Conservation (phyloP, 2,329 filamentous ascomycete genomes). For the Grosmannia serpens region DNA sequence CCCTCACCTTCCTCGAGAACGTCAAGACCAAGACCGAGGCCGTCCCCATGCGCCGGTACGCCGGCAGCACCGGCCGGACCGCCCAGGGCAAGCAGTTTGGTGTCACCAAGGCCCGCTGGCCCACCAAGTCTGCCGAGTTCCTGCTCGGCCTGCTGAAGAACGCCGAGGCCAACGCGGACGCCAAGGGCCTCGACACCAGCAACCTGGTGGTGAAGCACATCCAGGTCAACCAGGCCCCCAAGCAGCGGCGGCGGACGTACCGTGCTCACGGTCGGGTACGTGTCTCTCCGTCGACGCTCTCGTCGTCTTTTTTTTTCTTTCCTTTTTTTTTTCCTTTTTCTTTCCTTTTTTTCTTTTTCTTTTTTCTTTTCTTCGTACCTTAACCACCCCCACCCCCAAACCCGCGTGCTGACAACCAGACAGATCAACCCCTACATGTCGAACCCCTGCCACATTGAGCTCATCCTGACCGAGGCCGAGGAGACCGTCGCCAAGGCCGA, state of each 20-base stretch:
- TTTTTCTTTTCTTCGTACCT: background rate
- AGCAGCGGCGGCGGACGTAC: constrained; percentile 98
- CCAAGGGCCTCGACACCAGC: constrained; percentile 93
- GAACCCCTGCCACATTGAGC: constrained; percentile 99
- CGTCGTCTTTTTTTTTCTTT: background rate
- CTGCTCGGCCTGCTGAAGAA: constrained; percentile 95
- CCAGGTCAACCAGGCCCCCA: constrained; percentile 99
- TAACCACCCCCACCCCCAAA: too few species aligned
- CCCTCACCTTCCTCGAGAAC: constrained; percentile 95
- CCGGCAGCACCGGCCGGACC: constrained; percentile 87
- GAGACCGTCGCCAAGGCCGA: constrained; percentile 90
- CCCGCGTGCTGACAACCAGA: background rate
- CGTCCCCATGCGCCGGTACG: constrained; percentile 95
- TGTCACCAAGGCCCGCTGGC: constrained; percentile 97
- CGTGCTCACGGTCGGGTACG: constrained; percentile 99
- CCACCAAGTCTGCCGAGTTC: constrained; percentile 98
- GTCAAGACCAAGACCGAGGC: constrained; percentile 95
- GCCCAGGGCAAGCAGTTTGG: constrained; percentile 99
- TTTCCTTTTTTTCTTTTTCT: background rate
- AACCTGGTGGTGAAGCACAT: constrained; percentile 99
- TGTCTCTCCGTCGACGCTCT: constrained; percentile 21
- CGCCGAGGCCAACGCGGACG: constrained; percentile 92
- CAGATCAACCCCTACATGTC: constrained; percentile 99
- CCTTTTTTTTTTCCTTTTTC: background rate
- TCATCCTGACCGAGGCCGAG: constrained; percentile 96